phyloP scores from a whole-genome alignment of 371 early-diverging fungal species.

The Syncephalis fuscata region DNA sequence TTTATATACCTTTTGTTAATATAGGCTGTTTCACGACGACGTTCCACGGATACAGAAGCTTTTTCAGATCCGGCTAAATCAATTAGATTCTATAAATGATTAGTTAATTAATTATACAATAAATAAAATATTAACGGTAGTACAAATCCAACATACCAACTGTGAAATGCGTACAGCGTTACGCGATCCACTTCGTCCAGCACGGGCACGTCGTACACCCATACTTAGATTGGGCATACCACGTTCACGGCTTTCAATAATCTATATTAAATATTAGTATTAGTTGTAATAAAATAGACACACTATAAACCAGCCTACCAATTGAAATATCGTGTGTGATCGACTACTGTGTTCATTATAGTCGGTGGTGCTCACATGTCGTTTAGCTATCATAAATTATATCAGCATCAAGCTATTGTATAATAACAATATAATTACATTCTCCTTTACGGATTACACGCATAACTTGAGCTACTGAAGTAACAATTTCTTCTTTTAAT shows the following conservation, averaged over 20 bases:
- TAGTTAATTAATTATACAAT: not conserved
- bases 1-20: slow-evolving; percentile 82
- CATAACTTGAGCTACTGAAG: slow-evolving; percentile 62
- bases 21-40: slow-evolving; percentile 82
- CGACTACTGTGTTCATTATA: slow-evolving; percentile 76
- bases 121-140: not conserved
- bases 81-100: slow-evolving; percentile 47
- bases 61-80: slow-evolving; percentile 95
- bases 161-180: slow-evolving; percentile 39
- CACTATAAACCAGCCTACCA: slow-evolving; percentile 23
- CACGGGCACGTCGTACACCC: slow-evolving; percentile 14
- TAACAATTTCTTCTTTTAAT: slow-evolving; percentile 77
- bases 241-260: slow-evolving; percentile 34
- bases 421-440: slow-evolving; percentile 14
- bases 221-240: slow-evolving; percentile 13
- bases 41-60: slow-evolving; percentile 44
- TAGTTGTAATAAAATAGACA: not conserved
- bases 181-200: slow-evolving; percentile 10
- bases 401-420: not conserved
- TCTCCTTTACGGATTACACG: slow-evolving; percentile 64
- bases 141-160: slow-evolving; percentile 16
- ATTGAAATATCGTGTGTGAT: slow-evolving; percentile 82
- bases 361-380: slow-evolving; percentile 66
- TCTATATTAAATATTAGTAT: slow-evolving; percentile 7
- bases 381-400: slow-evolving; percentile 24